Base-by-base conservation (phyloP, 2,329 filamentous ascomycete species). In the Epichloe gansuensis region DNA sequence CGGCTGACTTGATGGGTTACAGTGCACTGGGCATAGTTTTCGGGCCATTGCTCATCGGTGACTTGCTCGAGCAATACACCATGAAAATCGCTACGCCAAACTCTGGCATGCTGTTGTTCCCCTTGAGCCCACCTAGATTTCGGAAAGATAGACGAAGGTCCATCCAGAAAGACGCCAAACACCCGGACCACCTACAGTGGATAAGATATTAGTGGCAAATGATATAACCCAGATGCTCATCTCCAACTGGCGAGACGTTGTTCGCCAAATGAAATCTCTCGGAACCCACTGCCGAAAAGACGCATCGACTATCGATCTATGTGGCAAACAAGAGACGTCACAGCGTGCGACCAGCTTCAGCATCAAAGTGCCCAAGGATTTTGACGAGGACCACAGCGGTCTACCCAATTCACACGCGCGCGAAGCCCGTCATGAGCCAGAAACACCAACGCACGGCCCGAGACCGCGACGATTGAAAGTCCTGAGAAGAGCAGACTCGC, bases 151-250 rank as follows among this genome's bases (percentile, higher is more conserved):
- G 59, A 23, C 59, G 58, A 35, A 63, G 58, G 52, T 53, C 57
- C 60, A 57, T 23, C 25, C 55, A 2, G 25, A 46, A 12, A 5
- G 55, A 55, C n/a, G 44, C 49, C 3, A 59, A 4, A 46, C 46
- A 8, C 13, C 53, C 1, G 56, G 61, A 0, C 54, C 65, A 3
- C 61, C 68, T 4, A 62, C 65, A 0, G 65, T 83, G 17, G 75
- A 82, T 66, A 83, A 80, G 57, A 70, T 82, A 23, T 70, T 74
- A 45, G 65, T 82, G 51, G 80, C 80, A 11, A 83, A 81, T 54
- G 67, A 68, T 35, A 75, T 86, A 34, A 70, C 80, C 0, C 80
- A 84, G 62, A 85, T 86, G 81, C 67, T 86, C 5, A 79, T 86
- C 48, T 69, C 75, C 1, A 75, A 84, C 56, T 86, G 83, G 83